Evolutionary conservation across 805 yeast species (phyloP), one percentile per base, ranked within the genome.

Genomic region (Candida ovalis): DNA sequence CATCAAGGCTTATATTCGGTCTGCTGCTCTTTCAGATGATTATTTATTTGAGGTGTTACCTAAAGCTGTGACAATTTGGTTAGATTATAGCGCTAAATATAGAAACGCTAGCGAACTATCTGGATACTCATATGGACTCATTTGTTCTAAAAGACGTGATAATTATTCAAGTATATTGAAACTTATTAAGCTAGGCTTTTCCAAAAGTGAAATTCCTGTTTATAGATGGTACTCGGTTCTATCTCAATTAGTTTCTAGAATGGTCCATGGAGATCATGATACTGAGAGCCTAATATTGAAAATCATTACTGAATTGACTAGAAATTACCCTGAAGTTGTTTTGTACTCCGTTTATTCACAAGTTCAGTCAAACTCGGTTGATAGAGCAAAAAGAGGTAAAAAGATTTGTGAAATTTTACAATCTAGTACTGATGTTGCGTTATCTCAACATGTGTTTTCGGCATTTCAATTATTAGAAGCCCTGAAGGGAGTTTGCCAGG

Each of bases 21-120:
- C 92, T 0, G 73, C 88, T 23, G 73, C 75, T 9, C 71, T 74
- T 37, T 89, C 94, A 1, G 74, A 82, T 2, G 75, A 78, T 33
- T 85, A 81, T 59, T 76, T 88, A 2, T 82, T 82, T 60, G 97
- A 94, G 66, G 85, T 92, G 0, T 69, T 94, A 19, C 98, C 99
- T 0, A 90, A 89, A 58, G 78, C 88, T n/a, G 76, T 91, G 4
- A 89, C 96, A 0, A 76, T 88, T 8, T 94, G 99, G 99, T 70
- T 94, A 22, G 96, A 91, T 57, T 86, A 84, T 63, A 81, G 76
- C 1, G 74, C 72, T 32, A 63, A 59, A 40, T 66, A 64, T 45
- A 52, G 52, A 44, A 70, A 68, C 40, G 50, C 59, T 2, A 48
- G 52, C 27, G 61, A 54, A 15, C 46, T 61, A 5, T 43, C 52